phyloP scores from a whole-genome alignment of 768 basidiomycete species.

The Suillus americanus region DNA sequence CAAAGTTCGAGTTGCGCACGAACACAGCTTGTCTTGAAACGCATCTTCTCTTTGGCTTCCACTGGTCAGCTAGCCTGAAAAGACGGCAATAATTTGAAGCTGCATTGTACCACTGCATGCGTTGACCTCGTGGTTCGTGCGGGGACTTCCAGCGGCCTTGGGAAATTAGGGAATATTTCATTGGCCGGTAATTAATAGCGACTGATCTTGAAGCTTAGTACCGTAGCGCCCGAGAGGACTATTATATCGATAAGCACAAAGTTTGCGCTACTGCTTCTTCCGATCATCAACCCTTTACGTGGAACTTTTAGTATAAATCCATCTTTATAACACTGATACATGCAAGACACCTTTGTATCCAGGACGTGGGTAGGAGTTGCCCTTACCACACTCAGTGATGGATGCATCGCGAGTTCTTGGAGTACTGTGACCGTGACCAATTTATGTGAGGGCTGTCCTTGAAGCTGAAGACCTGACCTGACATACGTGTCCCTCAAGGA shows the following conservation, averaged over 20 bases:
- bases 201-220: not conserved
- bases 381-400: not conserved
- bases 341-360: not conserved
- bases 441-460: too few species aligned
- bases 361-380: not conserved
- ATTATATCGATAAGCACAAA: not conserved
- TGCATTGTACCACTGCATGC: not conserved
- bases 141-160: not conserved
- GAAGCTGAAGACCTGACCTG: too few species aligned
- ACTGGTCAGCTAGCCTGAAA: not conserved
- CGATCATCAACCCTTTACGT: not conserved
- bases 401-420: too few species aligned
- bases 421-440: too few species aligned
- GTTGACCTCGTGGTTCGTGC: not conserved
- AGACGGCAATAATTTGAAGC: not conserved
- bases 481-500: not conserved
- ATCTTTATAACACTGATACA: not conserved
- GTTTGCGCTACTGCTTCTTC: not conserved
- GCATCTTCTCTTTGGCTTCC: not conserved
- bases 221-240: not conserved
- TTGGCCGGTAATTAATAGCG: not conserved
- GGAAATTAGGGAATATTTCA: not conserved
- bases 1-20: not conserved
- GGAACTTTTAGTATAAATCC: not conserved
- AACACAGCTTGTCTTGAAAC: not conserved